These are phyloP conservation scores for Glaciozyma martinii DNA, from an alignment of 768 basidiomycete genomes.

Conservation along the genomic window DNA sequence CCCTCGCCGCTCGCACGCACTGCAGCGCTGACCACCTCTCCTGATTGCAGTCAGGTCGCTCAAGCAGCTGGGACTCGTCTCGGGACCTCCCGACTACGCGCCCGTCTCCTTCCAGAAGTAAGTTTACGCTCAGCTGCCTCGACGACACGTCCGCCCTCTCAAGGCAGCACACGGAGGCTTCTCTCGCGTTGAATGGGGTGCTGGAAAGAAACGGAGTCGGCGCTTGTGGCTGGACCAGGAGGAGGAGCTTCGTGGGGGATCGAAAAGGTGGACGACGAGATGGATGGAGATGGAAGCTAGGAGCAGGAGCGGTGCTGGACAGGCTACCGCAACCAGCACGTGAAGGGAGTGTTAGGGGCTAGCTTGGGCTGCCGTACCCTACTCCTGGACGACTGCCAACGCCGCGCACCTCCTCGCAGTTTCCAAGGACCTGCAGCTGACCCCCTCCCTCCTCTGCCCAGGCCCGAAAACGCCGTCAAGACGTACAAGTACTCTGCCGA, in stretches of 20 bases:
- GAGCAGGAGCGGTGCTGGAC: too few relatives aligned
- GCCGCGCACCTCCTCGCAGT: not conserved
- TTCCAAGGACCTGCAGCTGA: not conserved
- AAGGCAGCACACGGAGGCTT: not conserved
- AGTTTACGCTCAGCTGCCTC: conserved; percentile 15
- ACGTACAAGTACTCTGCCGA: conserved; percentile 33
- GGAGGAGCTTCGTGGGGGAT: too few relatives aligned
- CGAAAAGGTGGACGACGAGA: not conserved
- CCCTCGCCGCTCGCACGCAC: not conserved
- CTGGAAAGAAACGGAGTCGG: not conserved
- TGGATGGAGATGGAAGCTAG: not conserved
- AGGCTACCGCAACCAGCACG: too few relatives aligned
- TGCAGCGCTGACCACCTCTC: not conserved
- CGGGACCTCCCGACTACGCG: conserved; percentile 67
- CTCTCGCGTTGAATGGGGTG: not conserved
- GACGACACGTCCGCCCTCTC: not conserved
- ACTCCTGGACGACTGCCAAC: too few relatives aligned
- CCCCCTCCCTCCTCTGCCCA: conserved; percentile 1
- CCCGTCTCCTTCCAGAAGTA: conserved; percentile 49
- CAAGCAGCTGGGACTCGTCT: conserved; percentile 79
- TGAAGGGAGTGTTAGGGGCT: too few relatives aligned
- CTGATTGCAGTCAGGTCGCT: conserved; percentile 71
- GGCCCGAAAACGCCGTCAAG: conserved; percentile 27
- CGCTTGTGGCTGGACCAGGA: too few relatives aligned
- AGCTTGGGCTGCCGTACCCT: too few relatives aligned